Percentiles rank a stretch among this genome's conserved stretches.
These are phyloP conservation scores for Pleurotus tuber-regium DNA, from an alignment of 768 basidiomycete genomes.

Conservation along the genomic window DNA sequence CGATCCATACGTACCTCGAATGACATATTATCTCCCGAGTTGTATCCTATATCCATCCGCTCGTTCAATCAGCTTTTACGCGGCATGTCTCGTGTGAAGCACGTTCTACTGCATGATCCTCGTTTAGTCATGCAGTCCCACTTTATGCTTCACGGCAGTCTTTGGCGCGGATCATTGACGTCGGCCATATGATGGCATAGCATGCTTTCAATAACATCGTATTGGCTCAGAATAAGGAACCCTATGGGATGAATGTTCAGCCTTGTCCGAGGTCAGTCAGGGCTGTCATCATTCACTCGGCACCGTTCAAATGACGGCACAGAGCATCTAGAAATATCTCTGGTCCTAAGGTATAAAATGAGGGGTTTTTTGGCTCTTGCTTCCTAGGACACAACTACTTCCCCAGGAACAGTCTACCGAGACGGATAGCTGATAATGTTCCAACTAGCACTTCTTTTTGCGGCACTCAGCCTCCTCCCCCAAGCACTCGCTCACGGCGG, in stretches of 20 bases:
- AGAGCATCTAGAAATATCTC: not conserved
- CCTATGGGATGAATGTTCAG: not conserved
- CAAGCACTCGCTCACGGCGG: constrained; percentile 41
- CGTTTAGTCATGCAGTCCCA: not conserved
- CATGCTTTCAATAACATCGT: not conserved
- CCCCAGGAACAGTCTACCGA: too few species aligned
- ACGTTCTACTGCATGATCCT: not conserved
- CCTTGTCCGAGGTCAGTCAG: not conserved
- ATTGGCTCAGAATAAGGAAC: not conserved
- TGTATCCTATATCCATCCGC: not conserved
- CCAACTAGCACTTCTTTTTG: constrained; percentile 20
- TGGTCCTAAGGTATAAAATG: not conserved
- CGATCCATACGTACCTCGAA: not conserved
- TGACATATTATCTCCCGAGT: constrained; percentile 4
- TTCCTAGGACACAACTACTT: not conserved
- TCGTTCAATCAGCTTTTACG: not conserved
- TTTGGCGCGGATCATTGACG: not conserved
- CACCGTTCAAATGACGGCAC: not conserved
- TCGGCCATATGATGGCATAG: not conserved
- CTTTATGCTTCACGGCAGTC: not conserved
- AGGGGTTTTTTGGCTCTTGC: not conserved
- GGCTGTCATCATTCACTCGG: not conserved
- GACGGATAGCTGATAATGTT: constrained; percentile 20
- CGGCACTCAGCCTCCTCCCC: constrained; percentile 27
- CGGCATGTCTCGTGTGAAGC: too few species aligned